Percentiles rank a stretch among this genome's conserved stretches.
Conservation (phyloP, 2,329 filamentous ascomycete genomes). For the Cladosporium sp. region DNA sequence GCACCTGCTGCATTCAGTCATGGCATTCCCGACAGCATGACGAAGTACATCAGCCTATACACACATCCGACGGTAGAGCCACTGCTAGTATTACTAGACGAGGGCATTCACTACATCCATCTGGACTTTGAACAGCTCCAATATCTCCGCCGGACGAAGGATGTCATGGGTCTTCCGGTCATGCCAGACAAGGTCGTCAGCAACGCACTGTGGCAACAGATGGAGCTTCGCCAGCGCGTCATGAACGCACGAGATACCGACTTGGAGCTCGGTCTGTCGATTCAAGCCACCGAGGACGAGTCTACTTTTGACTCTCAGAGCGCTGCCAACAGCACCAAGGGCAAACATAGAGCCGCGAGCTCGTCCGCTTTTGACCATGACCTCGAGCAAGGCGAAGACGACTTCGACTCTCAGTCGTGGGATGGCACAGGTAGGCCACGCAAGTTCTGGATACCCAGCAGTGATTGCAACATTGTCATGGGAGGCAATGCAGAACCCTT, state of each 20-base stretch:
- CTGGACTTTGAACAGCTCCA: conserved; percentile 54
- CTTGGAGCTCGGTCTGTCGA: conserved; percentile 48
- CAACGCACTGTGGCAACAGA: conserved; percentile 52
- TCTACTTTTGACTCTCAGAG: conserved; percentile 9
- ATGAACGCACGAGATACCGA: conserved; percentile 46
- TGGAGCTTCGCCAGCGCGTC: conserved; percentile 50
- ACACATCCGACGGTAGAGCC: conserved; percentile 50
- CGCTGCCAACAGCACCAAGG: conserved; percentile 30
- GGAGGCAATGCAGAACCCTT: conserved; percentile 49
- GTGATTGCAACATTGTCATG: conserved; percentile 51
- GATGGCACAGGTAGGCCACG: conserved; percentile 48
- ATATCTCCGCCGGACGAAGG: conserved; percentile 45
- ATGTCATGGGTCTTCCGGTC: conserved; percentile 49
- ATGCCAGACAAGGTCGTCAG: conserved; percentile 51
- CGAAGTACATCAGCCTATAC: conserved; percentile 47
- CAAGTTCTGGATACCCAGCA: conserved; percentile 53
- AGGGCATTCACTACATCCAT: conserved; percentile 55
- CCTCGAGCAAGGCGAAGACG: conserved; percentile 19
- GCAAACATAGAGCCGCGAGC: conserved; percentile 36
- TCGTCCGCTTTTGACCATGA: conserved; percentile 11
- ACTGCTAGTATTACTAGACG: conserved; percentile 50
- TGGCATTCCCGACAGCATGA: conserved; percentile 40
- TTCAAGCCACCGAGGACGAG: conserved; percentile 34
- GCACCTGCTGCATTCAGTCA: conserved; percentile 11
- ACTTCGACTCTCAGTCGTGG: conserved; percentile 45